phyloP scores from a whole-genome alignment of 768 basidiomycete genomes.

The Boletus bicolor region DNA sequence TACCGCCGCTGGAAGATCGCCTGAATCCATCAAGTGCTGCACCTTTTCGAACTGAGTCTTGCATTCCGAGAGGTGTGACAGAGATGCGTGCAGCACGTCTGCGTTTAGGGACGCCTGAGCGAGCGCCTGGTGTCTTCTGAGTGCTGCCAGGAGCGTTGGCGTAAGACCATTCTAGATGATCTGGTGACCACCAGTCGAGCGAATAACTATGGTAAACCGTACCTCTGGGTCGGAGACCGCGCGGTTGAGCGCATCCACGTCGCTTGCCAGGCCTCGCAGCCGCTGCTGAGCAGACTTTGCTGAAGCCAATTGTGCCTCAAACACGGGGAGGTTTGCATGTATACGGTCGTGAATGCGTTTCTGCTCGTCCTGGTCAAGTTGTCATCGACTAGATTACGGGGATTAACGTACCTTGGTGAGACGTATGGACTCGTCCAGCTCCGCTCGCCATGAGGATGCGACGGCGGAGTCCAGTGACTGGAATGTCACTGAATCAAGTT shows the following conservation, averaged over 20 bases:
- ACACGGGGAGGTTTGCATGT: conserved; percentile 56
- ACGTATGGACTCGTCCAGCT: conserved; percentile 69
- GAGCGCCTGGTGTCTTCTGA: conserved; percentile 59
- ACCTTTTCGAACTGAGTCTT: conserved; percentile 45
- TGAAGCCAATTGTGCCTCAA: conserved; percentile 59
- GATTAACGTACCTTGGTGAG: conserved; percentile 58
- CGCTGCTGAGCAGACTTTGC: conserved; percentile 65
- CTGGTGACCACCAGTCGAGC: conserved; percentile 9
- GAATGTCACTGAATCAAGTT: conserved; percentile 59
- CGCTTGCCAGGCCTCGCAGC: conserved; percentile 45
- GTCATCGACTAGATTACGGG: neutral
- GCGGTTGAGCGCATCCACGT: conserved; percentile 51
- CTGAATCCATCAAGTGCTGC: conserved; percentile 46
- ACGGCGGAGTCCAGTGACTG: conserved; percentile 57
- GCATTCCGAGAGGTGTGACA: conserved; percentile 56
- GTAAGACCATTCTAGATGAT: conserved; percentile 61
- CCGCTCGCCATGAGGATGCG: conserved; percentile 66
- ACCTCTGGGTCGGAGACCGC: conserved; percentile 62
- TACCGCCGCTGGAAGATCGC: conserved; percentile 64
- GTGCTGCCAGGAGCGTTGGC: conserved; percentile 50
- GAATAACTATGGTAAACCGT: conserved; percentile 11
- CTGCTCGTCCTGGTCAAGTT: conserved; percentile 36
- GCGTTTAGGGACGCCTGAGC: conserved; percentile 63
- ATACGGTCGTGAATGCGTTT: conserved; percentile 71
- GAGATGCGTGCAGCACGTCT: conserved; percentile 43